Evolutionary conservation across 2,329 filamentous ascomycete genomes (phyloP), one percentile per base, ranked within the genome.

Genomic region (Capronia epimyces): DNA sequence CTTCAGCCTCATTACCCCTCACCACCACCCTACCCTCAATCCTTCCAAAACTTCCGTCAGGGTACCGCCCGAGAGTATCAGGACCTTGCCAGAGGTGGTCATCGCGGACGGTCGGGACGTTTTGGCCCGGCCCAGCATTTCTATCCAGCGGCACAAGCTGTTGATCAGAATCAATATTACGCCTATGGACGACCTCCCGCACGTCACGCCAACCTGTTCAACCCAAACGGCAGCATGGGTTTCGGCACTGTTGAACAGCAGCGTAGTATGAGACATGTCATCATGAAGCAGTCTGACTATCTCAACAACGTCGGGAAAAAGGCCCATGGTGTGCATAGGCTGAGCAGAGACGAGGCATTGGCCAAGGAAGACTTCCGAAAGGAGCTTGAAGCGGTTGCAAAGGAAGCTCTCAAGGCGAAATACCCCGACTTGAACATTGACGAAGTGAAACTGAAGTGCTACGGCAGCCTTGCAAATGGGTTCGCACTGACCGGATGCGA

Each of bases 401-500:
- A 77, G 46, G 66, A 78, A 10, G 47, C 53, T 20, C 39, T 62
- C 3, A 46, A 77, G 79, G 1, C 68, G n/a, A 64, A 69, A 15
- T 57, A 69, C 3, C 52, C 55, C 0, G 69, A 66, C 4, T 82
- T 86, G 50, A 69, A 75, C 13, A 63, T 75, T 20, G 64, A 71
- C 8, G 78, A 78, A 45, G 77, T 91, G n/a, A 74, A 81, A 46
- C 73, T 94, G 12, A 81, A 81, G 60, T 88, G 84, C 62, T 94
- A 93, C 64, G 89, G 89, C 3, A 94, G 89, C 65, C 74, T 94
- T 41, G 80, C 81, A 16, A 90, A 89, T 10, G 89, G 89, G 0
- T 95, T 95, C 68, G 90, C 87, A 2, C 89, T 87, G 9, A 86
- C 86, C 61, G 81, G 82, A n/a, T 91, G 89, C 1, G 89, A 95